Base-by-base conservation (phyloP, 345 rosid genomes). In the Dovyalis caffra region DNA sequence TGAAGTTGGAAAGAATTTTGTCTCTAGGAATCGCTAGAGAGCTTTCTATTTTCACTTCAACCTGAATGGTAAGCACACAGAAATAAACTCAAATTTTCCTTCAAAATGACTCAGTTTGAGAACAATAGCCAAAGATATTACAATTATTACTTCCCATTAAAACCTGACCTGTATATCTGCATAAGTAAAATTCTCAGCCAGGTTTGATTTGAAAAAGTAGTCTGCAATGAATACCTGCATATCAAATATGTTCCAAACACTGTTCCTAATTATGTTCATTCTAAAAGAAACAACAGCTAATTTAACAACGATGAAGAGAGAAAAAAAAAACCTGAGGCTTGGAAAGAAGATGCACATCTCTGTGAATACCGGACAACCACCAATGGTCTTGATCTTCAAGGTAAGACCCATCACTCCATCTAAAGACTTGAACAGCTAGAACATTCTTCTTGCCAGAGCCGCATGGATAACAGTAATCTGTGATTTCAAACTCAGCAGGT, bases 301-400 rank as follows among this genome's bases (percentile, higher is more conserved):
- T 62, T 23, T 25, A 56, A 56, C 20, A 62, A 29, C 7, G 21
- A 4, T 31, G 8, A 23, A 53, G 60, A 29, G 34, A 65, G 31
- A 64, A 62, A 31, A 64, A 47, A 73, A 75, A 74, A 74, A 95
- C 99, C 96, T 89, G 90, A 71, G 99, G 98, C 84, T 95, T 95
- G 76, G 99, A 89, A 78, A 95, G 86, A 87, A 95, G 91, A 80
- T 90, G 97, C 85, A 95, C 99, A 34, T 95, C 99, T 25, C 98
- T 96, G 67, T 93, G 99, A 74, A 95, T 86, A 66, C 97, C 99
- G 65, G 99, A 95, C 78, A 95, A 82, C 98, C 98, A 81, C 99
- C 99, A 95, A 76, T 95, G 99, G 86, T 95, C 99, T 88, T 93
- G 99, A 90, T 93, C 99, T 87, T 95, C 99, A 71, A 95, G 98